phyloP scores from a whole-genome alignment of 257 asterid species.

The Ballota nigra region DNA sequence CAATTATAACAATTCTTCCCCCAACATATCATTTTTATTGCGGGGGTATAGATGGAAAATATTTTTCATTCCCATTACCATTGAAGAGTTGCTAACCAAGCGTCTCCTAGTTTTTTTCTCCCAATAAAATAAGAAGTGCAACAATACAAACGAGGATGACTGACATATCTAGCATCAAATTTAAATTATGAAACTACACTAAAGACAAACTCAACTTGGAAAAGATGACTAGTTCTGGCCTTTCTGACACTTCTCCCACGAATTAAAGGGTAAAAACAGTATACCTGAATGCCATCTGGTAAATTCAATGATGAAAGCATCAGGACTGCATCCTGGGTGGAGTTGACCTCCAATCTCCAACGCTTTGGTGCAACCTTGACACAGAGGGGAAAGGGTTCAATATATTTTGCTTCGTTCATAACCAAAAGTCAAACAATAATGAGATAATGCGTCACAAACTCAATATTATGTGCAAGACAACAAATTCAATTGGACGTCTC shows the following conservation, averaged over 20 bases:
- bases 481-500: neutral
- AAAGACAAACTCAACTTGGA: neutral
- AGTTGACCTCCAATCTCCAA: slow-evolving; percentile 91
- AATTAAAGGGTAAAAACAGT: slow-evolving; percentile 5
- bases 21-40: no score
- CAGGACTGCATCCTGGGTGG: slow-evolving; percentile 85
- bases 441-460: neutral
- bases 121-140: neutral
- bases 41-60: no score
- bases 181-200: neutral
- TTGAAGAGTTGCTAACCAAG: no score
- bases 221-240: neutral
- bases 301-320: slow-evolving; percentile 96
- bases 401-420: neutral
- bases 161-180: neutral
- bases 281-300: slow-evolving; percentile 97
- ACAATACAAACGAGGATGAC: neutral
- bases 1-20: no score
- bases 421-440: neutral
- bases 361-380: slow-evolving; percentile 89
- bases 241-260: neutral
- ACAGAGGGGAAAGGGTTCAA: neutral
- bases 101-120: no score
- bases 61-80: no score
- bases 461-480: neutral